Base-by-base conservation (phyloP, 768 basidiomycete genomes). In the Megacollybia marginata region DNA sequence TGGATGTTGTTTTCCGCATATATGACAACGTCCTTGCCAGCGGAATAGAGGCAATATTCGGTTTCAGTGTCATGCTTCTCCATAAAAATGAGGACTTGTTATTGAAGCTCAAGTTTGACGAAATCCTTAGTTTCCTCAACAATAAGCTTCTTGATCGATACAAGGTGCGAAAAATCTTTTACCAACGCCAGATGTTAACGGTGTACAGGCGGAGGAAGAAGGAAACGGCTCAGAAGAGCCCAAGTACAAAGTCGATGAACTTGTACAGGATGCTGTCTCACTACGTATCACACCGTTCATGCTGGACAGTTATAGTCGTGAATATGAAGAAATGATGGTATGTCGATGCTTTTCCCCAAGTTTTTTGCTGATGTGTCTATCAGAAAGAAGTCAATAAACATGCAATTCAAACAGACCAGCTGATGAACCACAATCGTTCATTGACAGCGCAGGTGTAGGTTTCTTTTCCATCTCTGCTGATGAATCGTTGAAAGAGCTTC, bases 11-110 rank as follows among this genome's bases (percentile, higher is more conserved):
- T 5, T 96, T 91, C 61, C 83, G 95, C 58, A 95, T 99, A 69
- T 94, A 92, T 59, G 95, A 97, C 65, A 93, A 92, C 60, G 90
- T 92, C 53, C 80, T 98, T 48, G 96, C 96, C 6, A 97, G 88
- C 59, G 96, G 96, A 9, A 90, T 98, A 48, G 96, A 98, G 65
- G 91, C 95, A 2, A 88, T 98, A 31, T 98, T 99, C 67, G 84
- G 93, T 5, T 98, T 98, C 71, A 89, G 91, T 53, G 74, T 97
- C 31, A 82, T 82, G 20, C 72, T 99, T 5, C 70, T 99, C 48
- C 81, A 85, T 61, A 89, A 88, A 65, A 95, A 94, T 58, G 95
- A 99, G 65, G 81, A 86, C 40, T 67, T 69, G 19, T 66, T 98
- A 9, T 68, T 97, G 13, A 61, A 74, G 4, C 72, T 97, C 56